Conservation (phyloP, 352 stramenopile genomes). For the Aphanomyces invadans region DNA sequence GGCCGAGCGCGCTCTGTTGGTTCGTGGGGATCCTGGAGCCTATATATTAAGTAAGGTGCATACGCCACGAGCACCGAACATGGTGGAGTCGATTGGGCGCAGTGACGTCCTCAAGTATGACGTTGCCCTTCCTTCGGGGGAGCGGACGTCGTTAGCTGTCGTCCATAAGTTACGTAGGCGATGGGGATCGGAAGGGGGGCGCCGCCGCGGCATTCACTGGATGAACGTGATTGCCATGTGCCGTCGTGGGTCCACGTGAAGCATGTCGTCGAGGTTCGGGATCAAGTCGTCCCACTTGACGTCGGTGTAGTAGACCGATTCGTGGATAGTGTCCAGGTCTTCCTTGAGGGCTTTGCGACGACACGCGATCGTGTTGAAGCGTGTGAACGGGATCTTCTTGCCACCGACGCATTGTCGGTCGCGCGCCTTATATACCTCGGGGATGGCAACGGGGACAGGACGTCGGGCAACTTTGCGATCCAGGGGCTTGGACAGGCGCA, state of each 20-base stretch:
- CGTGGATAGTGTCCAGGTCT: conserved; percentile 21
- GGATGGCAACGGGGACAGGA: conserved; percentile 13
- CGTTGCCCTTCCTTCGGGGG: no score
- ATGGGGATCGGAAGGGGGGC: not conserved
- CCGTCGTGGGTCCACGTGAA: not conserved
- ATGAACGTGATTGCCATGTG: conserved; percentile 17
- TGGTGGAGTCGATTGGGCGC: no score
- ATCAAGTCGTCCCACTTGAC: conserved; percentile 9
- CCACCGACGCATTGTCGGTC: conserved; percentile 16
- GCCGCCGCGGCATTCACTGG: conserved; percentile 1
- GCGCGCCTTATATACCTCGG: not conserved
- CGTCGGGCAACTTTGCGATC: not conserved
- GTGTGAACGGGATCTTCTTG: conserved; percentile 24
- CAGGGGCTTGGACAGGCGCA: not conserved
- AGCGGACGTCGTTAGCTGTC: no score
- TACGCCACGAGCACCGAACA: no score
- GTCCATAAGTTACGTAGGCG: not conserved
- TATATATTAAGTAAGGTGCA: no score
- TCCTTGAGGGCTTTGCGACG: conserved; percentile 1
- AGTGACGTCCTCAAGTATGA: no score
- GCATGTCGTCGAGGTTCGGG: not conserved
- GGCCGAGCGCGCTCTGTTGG: no score
- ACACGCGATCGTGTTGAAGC: conserved; percentile 13
- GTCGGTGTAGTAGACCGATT: conserved; percentile 15
- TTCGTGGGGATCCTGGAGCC: no score